Conservation (phyloP, 1,284 basidiomycete genomes). For the Neonothopanus nambi region DNA sequence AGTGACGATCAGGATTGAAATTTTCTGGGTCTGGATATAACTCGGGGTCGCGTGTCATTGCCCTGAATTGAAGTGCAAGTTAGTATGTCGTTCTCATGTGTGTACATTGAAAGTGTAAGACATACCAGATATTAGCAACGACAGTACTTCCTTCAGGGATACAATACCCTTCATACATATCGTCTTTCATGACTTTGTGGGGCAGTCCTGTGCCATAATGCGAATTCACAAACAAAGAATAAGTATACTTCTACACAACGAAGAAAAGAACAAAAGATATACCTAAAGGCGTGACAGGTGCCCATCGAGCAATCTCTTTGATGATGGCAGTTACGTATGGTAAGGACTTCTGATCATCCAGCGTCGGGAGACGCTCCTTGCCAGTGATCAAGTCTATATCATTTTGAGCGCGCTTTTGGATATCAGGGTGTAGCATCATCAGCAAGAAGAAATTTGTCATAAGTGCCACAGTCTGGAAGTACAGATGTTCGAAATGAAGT, state of each 20-base stretch:
- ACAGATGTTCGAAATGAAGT: too few species aligned
- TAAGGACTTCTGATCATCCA: neutral
- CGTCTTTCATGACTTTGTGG: conserved; percentile 2
- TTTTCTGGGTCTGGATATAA: conserved; percentile 20
- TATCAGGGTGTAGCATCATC: neutral
- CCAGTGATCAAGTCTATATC: neutral
- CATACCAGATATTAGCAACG: conserved; percentile 9
- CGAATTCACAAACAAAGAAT: neutral
- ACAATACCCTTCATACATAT: conserved; percentile 3
- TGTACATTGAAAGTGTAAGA: too few species aligned
- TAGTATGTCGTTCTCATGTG: neutral
- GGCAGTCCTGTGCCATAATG: conserved; percentile 1
- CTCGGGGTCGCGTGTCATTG: conserved; percentile 19
- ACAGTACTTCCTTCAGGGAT: conserved; percentile 4
- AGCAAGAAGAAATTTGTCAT: neutral
- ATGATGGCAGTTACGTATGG: neutral
- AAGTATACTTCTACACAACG: neutral
- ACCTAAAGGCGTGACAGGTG: conserved; percentile 1
- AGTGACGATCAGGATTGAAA: conserved; percentile 24
- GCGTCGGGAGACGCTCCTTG: neutral
- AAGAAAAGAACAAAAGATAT: too few species aligned
- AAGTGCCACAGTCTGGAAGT: neutral
- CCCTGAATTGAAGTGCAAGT: conserved; percentile 22
- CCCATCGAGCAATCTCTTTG: neutral
- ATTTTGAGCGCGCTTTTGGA: neutral